These are phyloP conservation scores for Phyllosticta citribraziliensis DNA, from an alignment of 2,329 filamentous ascomycete genomes.

Conservation along the genomic window DNA sequence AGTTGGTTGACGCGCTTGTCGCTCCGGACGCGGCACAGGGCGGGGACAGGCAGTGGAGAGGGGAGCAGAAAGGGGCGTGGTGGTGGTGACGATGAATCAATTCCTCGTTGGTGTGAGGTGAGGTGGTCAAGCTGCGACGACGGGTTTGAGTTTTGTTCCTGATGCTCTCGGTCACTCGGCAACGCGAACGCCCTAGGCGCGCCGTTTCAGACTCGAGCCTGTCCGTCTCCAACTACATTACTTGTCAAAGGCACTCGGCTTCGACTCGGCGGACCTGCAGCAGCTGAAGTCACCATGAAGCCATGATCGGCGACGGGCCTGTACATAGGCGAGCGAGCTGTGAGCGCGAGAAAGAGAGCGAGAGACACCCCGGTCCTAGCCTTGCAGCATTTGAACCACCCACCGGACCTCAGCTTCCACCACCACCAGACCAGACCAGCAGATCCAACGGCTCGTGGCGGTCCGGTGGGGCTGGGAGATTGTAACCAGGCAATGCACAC, in stretches of 20 bases:
- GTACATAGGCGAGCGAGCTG: no score
- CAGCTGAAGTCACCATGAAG: not conserved
- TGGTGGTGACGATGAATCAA: not conserved
- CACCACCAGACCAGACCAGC: not conserved
- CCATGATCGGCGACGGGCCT: not conserved
- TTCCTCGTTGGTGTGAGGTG: not conserved
- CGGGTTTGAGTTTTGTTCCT: not conserved
- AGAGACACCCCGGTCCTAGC: no score
- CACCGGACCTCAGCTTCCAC: not conserved
- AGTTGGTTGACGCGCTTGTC: not conserved
- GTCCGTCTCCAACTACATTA: not conserved
- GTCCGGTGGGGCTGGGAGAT: not conserved
- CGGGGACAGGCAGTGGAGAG: not conserved
- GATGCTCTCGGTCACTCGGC: not conserved
- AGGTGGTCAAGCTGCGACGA: not conserved
- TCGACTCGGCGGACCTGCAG: not conserved
- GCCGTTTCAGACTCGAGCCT: not conserved
- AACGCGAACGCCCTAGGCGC: not conserved
- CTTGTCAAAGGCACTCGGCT: not conserved
- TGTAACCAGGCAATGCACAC: not conserved
- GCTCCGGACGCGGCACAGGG: not conserved
- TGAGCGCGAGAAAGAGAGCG: no score
- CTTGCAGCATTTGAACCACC: not conserved
- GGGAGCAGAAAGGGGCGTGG: not conserved
- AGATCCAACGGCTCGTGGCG: not conserved